phyloP scores from a whole-genome alignment of 352 stramenopile genomes.

The Elongisporangium anandrum region DNA sequence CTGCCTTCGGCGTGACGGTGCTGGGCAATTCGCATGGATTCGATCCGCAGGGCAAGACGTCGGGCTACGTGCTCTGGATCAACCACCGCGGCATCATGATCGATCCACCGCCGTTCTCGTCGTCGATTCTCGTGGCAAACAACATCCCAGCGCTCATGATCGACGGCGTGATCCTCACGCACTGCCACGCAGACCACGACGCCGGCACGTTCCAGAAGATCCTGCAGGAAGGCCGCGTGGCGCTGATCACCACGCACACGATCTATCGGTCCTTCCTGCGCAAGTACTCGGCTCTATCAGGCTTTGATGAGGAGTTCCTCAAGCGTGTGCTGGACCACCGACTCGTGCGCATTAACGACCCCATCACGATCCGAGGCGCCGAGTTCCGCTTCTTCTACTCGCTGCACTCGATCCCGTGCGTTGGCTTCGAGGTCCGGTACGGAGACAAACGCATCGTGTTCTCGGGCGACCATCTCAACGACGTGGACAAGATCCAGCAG shows the following conservation, averaged over 20 bases:
- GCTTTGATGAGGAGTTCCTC: conserved; percentile 88
- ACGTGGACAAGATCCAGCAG: conserved; percentile 85
- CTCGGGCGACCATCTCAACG: conserved; percentile 94
- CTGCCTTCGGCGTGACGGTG: conserved; percentile 94
- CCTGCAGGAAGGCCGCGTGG: conserved; percentile 90
- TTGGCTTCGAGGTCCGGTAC: conserved; percentile 93
- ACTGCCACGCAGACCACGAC: conserved; percentile 96
- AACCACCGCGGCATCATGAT: conserved; percentile 97
- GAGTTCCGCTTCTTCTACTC: conserved; percentile 97
- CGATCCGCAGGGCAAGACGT: conserved; percentile 91
- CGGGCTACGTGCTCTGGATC: conserved; percentile 96
- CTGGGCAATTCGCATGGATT: conserved; percentile 96
- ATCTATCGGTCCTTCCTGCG: conserved; percentile 96
- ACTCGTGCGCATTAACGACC: conserved; percentile 91
- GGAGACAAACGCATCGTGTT: conserved; percentile 94
- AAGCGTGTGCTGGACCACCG: conserved; percentile 89
- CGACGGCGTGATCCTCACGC: conserved; percentile 95
- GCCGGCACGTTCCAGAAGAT: conserved; percentile 97
- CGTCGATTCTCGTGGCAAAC: conserved; percentile 78
- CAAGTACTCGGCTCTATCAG: conserved; percentile 95
- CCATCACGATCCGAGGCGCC: conserved; percentile 92
- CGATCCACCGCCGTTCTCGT: conserved; percentile 92
- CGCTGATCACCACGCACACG: conserved; percentile 94
- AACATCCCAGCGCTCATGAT: conserved; percentile 92
- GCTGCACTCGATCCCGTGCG: conserved; percentile 94